Base-by-base conservation (phyloP, 305 asterid species). In the Euphrasia arctica region DNA sequence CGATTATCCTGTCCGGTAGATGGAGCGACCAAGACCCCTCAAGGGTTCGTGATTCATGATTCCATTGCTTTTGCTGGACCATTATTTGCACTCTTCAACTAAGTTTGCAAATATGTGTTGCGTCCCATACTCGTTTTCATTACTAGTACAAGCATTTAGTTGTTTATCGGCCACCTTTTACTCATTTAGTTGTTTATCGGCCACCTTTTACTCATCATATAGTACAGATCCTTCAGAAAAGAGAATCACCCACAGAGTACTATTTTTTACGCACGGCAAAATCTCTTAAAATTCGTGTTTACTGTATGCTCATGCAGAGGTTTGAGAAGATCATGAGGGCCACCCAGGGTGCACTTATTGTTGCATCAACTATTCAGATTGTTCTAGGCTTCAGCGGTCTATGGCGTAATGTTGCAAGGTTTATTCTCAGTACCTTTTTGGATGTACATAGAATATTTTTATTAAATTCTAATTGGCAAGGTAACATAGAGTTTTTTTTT, bases 371-470 rank as follows among this genome's bases (percentile, higher is more conserved):
- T 49, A 80, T 92, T 75, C 98, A 92, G 72, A 92, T 92, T 41
- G 98, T 85, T 67, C 85, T 91, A 12, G 98, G 98, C 63, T 91
- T 91, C 82, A 91, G 98, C 74, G 98, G 98, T 63, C 89, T 91
- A 22, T 91, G 98, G 98, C 96, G 98, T 45, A 91, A 86, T 72
- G 90, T 91, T 74, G 80, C 91, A 67, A 88, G 98, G 98, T 91
- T 32, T 42, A 47, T 58, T 31, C 22, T 60, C 64, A 56, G 27
- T 54, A 62, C 58, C 36, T 66, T 50, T 52, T 32, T 15, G 25
- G 61, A 60, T 43, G 34, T 64, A 34, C 14, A 43, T 31, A 60
- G 15, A n/a, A 22, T 54, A 25, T 13, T 34, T 29, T 36, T 10
- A 14, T 42, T 9, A 43, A 43, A 11, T 43, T 43, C 49, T 36